Evolutionary conservation across 257 asterid species (phyloP).

Genomic region (Paraleonurus japonicus): DNA sequence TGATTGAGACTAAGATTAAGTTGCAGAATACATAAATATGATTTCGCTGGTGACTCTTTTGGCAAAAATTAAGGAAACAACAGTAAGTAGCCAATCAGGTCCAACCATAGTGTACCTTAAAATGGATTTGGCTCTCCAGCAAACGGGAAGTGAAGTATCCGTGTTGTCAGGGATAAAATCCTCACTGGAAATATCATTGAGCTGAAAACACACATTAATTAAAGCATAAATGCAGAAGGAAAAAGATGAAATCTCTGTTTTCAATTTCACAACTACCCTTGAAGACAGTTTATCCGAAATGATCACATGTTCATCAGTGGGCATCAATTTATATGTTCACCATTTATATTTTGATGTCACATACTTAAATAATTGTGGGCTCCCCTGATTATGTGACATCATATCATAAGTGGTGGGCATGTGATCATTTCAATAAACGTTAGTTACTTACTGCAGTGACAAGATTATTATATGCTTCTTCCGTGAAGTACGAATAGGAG

Average conservation of each 20-base stretch:
- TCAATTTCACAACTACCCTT: constrained; percentile 12
- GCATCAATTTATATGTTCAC: too few species aligned
- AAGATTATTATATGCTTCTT: constrained; percentile 57
- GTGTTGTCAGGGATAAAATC: constrained; percentile 53
- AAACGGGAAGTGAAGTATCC: constrained; percentile 60
- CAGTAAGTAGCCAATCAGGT: background rate
- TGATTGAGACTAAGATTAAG: background rate
- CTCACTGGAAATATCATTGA: constrained; percentile 45
- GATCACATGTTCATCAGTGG: too few species aligned
- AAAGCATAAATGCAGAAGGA: constrained; percentile 11
- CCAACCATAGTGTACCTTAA: constrained; percentile 39
- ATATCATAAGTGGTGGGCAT: too few species aligned
- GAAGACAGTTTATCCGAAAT: background rate
- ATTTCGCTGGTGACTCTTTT: background rate
- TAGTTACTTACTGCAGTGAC: constrained; percentile 50
- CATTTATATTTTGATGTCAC: too few species aligned
- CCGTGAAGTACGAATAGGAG: constrained; percentile 63
- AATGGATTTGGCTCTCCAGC: constrained; percentile 62
- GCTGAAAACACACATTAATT: constrained; percentile 39
- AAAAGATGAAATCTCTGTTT: background rate
- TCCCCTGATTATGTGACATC: too few species aligned
- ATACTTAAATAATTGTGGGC: too few species aligned
- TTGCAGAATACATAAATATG: background rate
- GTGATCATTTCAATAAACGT: too few species aligned
- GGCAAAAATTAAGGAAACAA: background rate